Evolutionary conservation across 371 early-diverging fungal genomes (phyloP).

Genomic region (Actinomortierella wolfii): DNA sequence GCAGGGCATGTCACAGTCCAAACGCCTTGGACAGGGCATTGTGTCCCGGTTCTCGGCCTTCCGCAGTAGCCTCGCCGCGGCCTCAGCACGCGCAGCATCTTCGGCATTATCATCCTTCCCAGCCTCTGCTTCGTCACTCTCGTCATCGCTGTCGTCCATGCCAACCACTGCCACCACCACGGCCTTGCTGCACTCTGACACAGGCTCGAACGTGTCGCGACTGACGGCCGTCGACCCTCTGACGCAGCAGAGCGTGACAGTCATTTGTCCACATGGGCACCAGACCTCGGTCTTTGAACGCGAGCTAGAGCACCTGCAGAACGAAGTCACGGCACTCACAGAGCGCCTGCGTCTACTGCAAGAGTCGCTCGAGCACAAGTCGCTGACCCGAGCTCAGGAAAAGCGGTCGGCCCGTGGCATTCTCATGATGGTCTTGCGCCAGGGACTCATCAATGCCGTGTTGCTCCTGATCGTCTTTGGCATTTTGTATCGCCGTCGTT

Average conservation of each 20-base stretch:
- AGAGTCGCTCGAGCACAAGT: constrained; percentile 30
- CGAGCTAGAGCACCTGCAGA: constrained; percentile 30
- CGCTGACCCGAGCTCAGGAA: constrained; percentile 22
- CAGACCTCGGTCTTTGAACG: constrained; percentile 23
- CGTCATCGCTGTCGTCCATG: neutral
- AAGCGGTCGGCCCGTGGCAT: constrained; percentile 32
- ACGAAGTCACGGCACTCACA: constrained; percentile 32
- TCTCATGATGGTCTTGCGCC: constrained; percentile 27
- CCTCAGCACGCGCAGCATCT: constrained; percentile 30
- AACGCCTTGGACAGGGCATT: constrained; percentile 29
- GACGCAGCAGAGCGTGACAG: constrained; percentile 8
- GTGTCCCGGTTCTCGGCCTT: constrained; percentile 31
- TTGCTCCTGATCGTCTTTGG: constrained; percentile 40
- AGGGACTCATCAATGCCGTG: constrained; percentile 42
- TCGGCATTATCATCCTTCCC: constrained; percentile 20
- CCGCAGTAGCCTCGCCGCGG: constrained; percentile 30
- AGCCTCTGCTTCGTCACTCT: constrained; percentile 3
- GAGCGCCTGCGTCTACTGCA: constrained; percentile 38
- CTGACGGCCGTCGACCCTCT: too few species aligned
- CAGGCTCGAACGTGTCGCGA: constrained; percentile 17
- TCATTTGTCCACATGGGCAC: constrained; percentile 25
- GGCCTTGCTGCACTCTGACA: constrained; percentile 20
- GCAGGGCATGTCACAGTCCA: constrained; percentile 10
- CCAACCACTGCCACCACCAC: neutral
- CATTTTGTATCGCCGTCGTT: constrained; percentile 32